Evolutionary conservation across 208 protist genomes (phyloP).

Genomic region (Leishmania arabica): DNA sequence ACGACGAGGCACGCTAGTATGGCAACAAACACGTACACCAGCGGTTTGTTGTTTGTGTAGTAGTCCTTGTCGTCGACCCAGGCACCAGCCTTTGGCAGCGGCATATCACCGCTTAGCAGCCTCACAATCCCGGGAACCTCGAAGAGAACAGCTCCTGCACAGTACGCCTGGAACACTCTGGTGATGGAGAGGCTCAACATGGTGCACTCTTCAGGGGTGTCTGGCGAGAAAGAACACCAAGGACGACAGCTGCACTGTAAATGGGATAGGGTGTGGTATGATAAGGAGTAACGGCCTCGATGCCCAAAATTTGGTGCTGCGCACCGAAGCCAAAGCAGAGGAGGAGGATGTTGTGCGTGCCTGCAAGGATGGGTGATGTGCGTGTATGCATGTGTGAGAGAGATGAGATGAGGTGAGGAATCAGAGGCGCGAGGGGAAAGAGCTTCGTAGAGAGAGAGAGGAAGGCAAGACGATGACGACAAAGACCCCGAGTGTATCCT

Average conservation of each 20-base stretch:
- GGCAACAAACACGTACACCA: conserved; percentile 41
- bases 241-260: not conserved
- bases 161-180: conserved; percentile 34
- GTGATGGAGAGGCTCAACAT: conserved; percentile 15
- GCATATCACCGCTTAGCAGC: conserved; percentile 25
- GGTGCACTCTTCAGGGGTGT: not conserved
- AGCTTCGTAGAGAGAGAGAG: not conserved
- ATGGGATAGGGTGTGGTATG: not conserved
- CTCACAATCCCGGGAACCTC: conserved; percentile 48
- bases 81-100: conserved; percentile 30
- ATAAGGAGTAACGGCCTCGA: not conserved
- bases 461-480: not conserved
- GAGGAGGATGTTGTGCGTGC: not conserved
- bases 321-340: too few relatives aligned
- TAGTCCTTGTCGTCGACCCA: conserved; percentile 52
- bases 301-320: not conserved
- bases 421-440: not conserved
- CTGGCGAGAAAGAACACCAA: not conserved
- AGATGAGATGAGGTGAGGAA: not conserved
- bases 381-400: not conserved
- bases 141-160: conserved; percentile 31
- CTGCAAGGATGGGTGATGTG: not conserved
- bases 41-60: conserved; percentile 30
- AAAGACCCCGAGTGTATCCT: not conserved
- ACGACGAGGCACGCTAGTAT: conserved; percentile 41